Conservation (phyloP, 73 alveolate genomes). For the Stentor coeruleus region DNA sequence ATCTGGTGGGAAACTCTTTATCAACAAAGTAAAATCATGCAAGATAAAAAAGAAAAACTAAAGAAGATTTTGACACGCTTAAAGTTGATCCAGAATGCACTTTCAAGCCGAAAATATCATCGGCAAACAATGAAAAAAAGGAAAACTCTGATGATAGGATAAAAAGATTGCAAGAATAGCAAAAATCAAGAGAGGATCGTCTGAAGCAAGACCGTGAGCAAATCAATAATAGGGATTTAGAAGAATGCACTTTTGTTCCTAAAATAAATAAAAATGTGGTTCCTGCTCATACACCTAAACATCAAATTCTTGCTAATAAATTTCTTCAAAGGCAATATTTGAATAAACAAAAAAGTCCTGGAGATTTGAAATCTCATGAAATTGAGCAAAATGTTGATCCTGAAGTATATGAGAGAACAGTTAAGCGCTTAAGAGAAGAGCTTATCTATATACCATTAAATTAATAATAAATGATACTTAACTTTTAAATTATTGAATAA, state of each 20-base stretch:
- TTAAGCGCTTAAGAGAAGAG: no score
- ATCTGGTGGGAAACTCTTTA: constrained; percentile 12
- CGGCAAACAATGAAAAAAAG: neutral
- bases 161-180: neutral
- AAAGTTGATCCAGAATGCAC: constrained; percentile 13
- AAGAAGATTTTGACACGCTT: neutral
- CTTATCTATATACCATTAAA: no score
- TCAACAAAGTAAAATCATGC: neutral
- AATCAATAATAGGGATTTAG: neutral
- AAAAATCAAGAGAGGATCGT: neutral
- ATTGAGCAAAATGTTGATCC: no score
- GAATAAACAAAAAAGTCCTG: neutral
- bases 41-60: constrained; percentile 13
- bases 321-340: constrained; percentile 11
- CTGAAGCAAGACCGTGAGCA: neutral
- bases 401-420: no score
- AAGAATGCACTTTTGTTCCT: constrained; percentile 21
- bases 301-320: neutral
- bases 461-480: no score
- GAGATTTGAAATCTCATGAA: no score
- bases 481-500: no score
- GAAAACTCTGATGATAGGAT: constrained; percentile 16
- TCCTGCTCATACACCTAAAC: neutral
- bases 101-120: neutral
- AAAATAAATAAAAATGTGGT: constrained; percentile 2